Conservation (phyloP, 176 grass and related monocot genomes). For the Musa itinerans region DNA sequence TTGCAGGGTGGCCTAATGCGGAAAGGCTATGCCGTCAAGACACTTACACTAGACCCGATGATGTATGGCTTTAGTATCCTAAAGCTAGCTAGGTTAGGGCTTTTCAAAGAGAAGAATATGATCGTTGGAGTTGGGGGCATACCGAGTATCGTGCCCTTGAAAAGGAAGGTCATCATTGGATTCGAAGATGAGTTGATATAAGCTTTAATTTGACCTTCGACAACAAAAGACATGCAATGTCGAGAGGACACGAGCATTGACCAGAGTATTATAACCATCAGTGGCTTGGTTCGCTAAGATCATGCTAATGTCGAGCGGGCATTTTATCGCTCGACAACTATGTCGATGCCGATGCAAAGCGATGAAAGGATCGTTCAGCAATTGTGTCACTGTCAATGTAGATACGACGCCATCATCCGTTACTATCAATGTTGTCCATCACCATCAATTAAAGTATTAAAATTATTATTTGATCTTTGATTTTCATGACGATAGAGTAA, state of each 20-base stretch:
- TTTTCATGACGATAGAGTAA: no score
- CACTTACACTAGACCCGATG: conserved; percentile 27
- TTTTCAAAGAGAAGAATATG: neutral
- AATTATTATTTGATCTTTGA: no score
- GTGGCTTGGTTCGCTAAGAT: conserved; percentile 10
- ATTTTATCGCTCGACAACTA: no score
- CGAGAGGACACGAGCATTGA: conserved; percentile 40
- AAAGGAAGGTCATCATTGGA: conserved; percentile 30
- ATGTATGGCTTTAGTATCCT: conserved; percentile 58
- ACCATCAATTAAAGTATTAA: no score
- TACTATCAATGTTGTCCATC: no score
- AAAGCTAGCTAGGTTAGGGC: conserved; percentile 8
- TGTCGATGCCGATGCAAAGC: no score
- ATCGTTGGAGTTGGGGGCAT: neutral
- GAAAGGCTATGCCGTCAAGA: no score
- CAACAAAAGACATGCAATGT: conserved; percentile 32
- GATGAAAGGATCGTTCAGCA: no score
- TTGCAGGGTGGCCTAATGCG: no score
- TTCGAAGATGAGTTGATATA: conserved; percentile 20
- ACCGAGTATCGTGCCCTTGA: conserved; percentile 30
- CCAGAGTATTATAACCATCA: conserved; percentile 26
- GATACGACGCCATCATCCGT: no score
- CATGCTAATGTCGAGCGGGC: neutral
- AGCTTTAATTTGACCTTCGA: conserved; percentile 31
- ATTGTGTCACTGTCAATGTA: no score